Evolutionary conservation across 108 stramenopile genomes (phyloP).

Genomic region (Aurantiochytrium sp.): DNA sequence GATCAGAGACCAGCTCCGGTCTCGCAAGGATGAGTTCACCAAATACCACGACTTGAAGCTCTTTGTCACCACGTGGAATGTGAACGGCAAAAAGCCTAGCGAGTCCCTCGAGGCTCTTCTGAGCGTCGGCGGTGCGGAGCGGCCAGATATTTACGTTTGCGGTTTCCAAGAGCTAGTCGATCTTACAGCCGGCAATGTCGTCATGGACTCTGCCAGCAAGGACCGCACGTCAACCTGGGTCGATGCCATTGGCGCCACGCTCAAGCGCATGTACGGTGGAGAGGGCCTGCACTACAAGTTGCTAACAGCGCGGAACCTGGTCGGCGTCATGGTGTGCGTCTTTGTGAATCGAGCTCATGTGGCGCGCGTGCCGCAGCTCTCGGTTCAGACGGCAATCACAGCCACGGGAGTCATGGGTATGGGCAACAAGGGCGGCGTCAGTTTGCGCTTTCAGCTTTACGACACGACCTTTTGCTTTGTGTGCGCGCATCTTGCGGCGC

Average conservation of each 20-base stretch:
- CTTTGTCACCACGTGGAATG: slow-evolving; percentile 96
- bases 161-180: slow-evolving; percentile 97
- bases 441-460: slow-evolving; percentile 73
- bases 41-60: slow-evolving; percentile 24
- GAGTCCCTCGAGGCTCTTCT: slow-evolving; percentile 73
- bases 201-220: slow-evolving; percentile 81
- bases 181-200: slow-evolving; percentile 95
- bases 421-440: slow-evolving; percentile 98
- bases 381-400: slow-evolving; percentile 60
- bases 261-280: slow-evolving; percentile 53
- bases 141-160: slow-evolving; percentile 32
- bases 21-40: slow-evolving; percentile 40
- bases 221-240: slow-evolving; percentile 77
- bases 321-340: slow-evolving; percentile 83
- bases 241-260: slow-evolving; percentile 60
- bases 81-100: slow-evolving; percentile 90
- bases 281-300: slow-evolving; percentile 32
- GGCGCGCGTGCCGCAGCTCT: slow-evolving; percentile 47
- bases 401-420: slow-evolving; percentile 97
- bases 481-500: slow-evolving; percentile 88
- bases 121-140: slow-evolving; percentile 24
- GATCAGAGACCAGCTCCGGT: slow-evolving; percentile 41
- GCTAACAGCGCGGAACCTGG: slow-evolving; percentile 60
- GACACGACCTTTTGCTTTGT: slow-evolving; percentile 88
- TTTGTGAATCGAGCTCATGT: slow-evolving; percentile 71